Evolutionary conservation across 2,329 filamentous ascomycete species (phyloP), one percentile per base, ranked within the genome.

Genomic region (Incumbomyces delicatus): DNA sequence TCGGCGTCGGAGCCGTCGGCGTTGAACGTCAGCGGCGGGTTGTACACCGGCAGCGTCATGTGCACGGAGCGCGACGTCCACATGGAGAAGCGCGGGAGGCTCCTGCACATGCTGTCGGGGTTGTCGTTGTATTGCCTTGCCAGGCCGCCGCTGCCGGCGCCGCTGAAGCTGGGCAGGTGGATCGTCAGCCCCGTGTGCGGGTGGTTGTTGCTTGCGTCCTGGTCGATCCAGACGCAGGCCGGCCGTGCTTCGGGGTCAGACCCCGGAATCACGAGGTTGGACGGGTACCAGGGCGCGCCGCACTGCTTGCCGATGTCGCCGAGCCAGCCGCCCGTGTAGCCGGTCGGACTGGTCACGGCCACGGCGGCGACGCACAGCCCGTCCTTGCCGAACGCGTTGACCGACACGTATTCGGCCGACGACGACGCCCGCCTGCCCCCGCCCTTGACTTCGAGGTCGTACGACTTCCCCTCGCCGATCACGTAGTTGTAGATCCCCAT

Each of bases 121-220:
- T 44, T 34, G n/a, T 44, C 41, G 41, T 44, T 44, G 41, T 44
- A 44, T n/a, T 33, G n/a, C 3, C 18, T n/a, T n/a, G 41, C 41
- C 41, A 44, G 18, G n/a, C 32, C 32, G 17, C 33, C 17, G 17
- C 33, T 30, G 16, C 32, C 17, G 11, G 27, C 29, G 10, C 32
- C 17, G 5, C 27, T 44, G 16, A 44, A 44, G 30, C 41, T 44
- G 8, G 41, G 41, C n/a, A 44, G 29, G 14, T 44, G 41, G n/a
- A 44, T 44, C n/a, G 30, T 35, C 13, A 44, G 11, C 13, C 4
- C 41, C 14, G 2, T 33, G 18, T 44, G 41, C 32, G 29, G 27
- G 18, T 34, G 29, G 32, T 35, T 35, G 20, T 44, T 44, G 13
- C 14, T 22, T 6, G 27, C 41, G 17, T 44, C 41, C 18, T 35